These are phyloP conservation scores for Xylaria longipes DNA, from an alignment of 495 filamentous ascomycete genomes.

Conservation along the genomic window DNA sequence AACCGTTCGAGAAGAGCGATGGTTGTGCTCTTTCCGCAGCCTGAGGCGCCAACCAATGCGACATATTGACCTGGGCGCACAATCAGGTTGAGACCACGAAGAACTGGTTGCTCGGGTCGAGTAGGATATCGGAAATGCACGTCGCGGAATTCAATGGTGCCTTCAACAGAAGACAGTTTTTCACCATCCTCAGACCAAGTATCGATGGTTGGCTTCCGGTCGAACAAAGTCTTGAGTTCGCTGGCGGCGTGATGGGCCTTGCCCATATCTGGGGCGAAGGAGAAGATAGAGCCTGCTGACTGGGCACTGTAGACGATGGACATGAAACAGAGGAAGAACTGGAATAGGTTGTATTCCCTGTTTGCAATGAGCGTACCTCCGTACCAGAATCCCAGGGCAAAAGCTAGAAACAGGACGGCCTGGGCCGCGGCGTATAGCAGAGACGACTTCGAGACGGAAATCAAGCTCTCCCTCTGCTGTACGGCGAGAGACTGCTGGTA, in stretches of 20 bases:
- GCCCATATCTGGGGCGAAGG: slow-evolving; percentile 86
- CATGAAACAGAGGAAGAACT: slow-evolving; percentile 83
- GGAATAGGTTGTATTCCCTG: slow-evolving; percentile 68
- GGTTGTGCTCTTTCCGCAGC: slow-evolving; percentile 85
- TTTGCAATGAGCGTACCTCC: slow-evolving; percentile 77
- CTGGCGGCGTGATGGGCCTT: slow-evolving; percentile 83
- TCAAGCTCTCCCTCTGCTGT: slow-evolving; percentile 67
- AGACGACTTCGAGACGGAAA: slow-evolving; percentile 71
- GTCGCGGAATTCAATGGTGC: slow-evolving; percentile 76
- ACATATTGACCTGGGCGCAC: slow-evolving; percentile 81
- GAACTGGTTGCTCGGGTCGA: slow-evolving; percentile 77
- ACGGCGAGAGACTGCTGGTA: slow-evolving; percentile 72
- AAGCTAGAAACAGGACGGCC: slow-evolving; percentile 76
- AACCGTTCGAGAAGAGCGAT: slow-evolving; percentile 84
- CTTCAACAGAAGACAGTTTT: slow-evolving; percentile 62
- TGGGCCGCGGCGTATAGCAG: slow-evolving; percentile 81
- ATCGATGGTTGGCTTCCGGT: slow-evolving; percentile 78
- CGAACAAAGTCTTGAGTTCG: slow-evolving; percentile 79
- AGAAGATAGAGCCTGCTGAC: slow-evolving; percentile 86
- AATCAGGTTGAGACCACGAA: slow-evolving; percentile 73
- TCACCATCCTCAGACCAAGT: slow-evolving; percentile 80
- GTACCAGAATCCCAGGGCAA: slow-evolving; percentile 92
- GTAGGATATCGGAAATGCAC: slow-evolving; percentile 86
- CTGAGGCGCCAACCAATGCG: slow-evolving; percentile 80
- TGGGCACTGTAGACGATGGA: slow-evolving; percentile 84